These are phyloP conservation scores for Metschnikowia sp. DNA, from an alignment of 805 yeast species.

Conservation along the genomic window DNA sequence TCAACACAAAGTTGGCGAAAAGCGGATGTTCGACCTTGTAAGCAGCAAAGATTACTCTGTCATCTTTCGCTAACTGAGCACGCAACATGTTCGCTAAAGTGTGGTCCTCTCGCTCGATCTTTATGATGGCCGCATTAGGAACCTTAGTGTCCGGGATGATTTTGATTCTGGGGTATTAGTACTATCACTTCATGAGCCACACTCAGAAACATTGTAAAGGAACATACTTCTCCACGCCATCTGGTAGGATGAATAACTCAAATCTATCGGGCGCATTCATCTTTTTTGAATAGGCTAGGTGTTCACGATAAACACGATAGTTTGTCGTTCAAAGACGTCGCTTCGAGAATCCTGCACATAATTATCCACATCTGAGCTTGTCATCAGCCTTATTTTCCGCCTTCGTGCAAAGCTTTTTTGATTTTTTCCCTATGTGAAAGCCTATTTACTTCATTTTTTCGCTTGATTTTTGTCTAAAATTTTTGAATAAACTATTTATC, in stretches of 20 bases:
- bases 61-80: slow-evolving; percentile 81
- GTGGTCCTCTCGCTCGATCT: slow-evolving; percentile 96
- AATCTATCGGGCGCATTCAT: slow-evolving; percentile 99
- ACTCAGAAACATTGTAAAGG: not conserved
- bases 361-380: too few relatives aligned
- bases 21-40: slow-evolving; percentile 97
- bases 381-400: too few relatives aligned
- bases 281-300: slow-evolving; percentile 8
- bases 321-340: not conserved
- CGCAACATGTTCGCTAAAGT: slow-evolving; percentile 89
- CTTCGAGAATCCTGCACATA: not conserved
- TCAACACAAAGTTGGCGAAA: slow-evolving; percentile 89
- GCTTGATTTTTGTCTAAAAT: too few relatives aligned
- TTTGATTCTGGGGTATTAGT: slow-evolving; percentile 50
- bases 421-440: not conserved
- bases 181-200: not conserved
- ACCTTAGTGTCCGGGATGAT: slow-evolving; percentile 92
- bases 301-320: not conserved
- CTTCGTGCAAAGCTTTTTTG: too few relatives aligned
- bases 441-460: not conserved
- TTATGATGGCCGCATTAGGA: slow-evolving; percentile 89
- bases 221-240: slow-evolving; percentile 87
- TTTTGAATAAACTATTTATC: too few relatives aligned
- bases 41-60: slow-evolving; percentile 91
- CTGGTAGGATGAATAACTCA: slow-evolving; percentile 94